Percentiles rank a stretch among this genome's conserved stretches.
These are phyloP conservation scores for Melanomma pulvis-pyrius DNA, from an alignment of 495 filamentous ascomycete species.

Conservation along the genomic window DNA sequence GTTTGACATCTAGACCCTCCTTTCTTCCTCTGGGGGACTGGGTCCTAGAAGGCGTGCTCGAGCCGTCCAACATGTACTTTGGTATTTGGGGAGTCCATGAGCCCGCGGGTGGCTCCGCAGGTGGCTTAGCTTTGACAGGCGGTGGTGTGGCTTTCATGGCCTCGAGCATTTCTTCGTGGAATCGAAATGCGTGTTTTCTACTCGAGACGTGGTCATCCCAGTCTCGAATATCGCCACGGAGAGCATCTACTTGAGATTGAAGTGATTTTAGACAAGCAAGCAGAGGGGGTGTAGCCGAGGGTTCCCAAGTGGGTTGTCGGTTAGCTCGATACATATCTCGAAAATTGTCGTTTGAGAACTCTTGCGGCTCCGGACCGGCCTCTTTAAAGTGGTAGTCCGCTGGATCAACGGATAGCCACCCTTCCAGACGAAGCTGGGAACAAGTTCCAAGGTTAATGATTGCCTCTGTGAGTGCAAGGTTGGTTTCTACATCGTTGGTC, in stretches of 20 bases:
- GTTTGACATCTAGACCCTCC: constrained; percentile 25
- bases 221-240: constrained; percentile 42
- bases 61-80: constrained; percentile 23
- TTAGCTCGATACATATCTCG: constrained; percentile 35
- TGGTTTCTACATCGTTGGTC: constrained; percentile 85
- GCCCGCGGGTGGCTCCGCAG: constrained; percentile 28
- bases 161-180: constrained; percentile 38
- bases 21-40: constrained; percentile 33
- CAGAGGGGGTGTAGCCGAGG: constrained; percentile 37
- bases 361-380: constrained; percentile 21
- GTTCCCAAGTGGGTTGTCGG: constrained; percentile 38
- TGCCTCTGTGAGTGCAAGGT: constrained; percentile 80
- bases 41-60: constrained; percentile 26
- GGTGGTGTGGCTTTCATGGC: constrained; percentile 26
- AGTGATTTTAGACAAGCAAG: constrained; percentile 38
- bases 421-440: constrained; percentile 77
- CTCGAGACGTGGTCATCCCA: constrained; percentile 42
- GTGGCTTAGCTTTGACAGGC: constrained; percentile 12
- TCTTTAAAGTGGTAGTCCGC: constrained; percentile 57
- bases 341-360: constrained; percentile 18
- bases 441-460: constrained; percentile 83
- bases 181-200: constrained; percentile 44
- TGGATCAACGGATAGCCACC: constrained; percentile 84
- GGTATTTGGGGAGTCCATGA: constrained; percentile 36
- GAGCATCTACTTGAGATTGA: constrained; percentile 33